These are phyloP conservation scores for Gaeumannomyces sp. DNA, from an alignment of 2,329 filamentous ascomycete species.

Conservation along the genomic window DNA sequence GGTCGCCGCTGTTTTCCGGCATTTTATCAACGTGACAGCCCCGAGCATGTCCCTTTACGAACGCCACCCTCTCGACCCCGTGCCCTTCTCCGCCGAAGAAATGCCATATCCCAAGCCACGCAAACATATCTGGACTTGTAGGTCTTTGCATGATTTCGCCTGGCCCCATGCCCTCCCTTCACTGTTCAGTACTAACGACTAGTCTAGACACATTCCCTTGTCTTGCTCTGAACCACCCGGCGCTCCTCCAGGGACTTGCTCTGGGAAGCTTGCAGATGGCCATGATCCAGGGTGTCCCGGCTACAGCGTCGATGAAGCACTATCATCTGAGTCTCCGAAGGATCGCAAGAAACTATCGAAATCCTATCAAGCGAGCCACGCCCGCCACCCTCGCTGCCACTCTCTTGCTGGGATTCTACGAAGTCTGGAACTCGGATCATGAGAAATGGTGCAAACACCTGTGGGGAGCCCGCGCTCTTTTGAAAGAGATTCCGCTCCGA, in stretches of 20 bases:
- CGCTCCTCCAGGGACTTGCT: constrained; percentile 80
- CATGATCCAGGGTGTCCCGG: constrained; percentile 66
- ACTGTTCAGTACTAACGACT: not conserved
- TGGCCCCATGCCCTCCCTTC: not conserved
- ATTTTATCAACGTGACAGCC: constrained; percentile 86
- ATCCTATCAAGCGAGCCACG: constrained; percentile 62
- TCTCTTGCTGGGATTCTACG: constrained; percentile 81
- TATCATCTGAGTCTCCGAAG: constrained; percentile 81
- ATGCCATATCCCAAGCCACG: constrained; percentile 46
- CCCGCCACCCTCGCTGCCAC: constrained; percentile 83
- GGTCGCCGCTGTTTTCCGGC: constrained; percentile 78
- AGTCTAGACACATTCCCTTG: constrained; percentile 68
- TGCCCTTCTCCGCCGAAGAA: constrained; percentile 23
- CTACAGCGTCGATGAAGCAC: constrained; percentile 80
- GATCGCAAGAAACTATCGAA: constrained; percentile 68
- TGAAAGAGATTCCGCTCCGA: constrained; percentile 75
- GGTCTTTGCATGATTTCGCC: constrained; percentile 24
- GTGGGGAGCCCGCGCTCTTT: constrained; percentile 72
- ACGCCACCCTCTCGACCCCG: constrained; percentile 65
- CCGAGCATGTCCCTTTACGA: constrained; percentile 85
- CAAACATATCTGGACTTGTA: constrained; percentile 60
- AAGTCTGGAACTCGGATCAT: constrained; percentile 91
- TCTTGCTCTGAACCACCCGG: constrained; percentile 77
- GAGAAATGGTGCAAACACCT: constrained; percentile 94
- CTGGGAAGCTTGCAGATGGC: constrained; percentile 83